phyloP scores from a whole-genome alignment of 23 red algal species.

The Gracilaria domingensis region DNA sequence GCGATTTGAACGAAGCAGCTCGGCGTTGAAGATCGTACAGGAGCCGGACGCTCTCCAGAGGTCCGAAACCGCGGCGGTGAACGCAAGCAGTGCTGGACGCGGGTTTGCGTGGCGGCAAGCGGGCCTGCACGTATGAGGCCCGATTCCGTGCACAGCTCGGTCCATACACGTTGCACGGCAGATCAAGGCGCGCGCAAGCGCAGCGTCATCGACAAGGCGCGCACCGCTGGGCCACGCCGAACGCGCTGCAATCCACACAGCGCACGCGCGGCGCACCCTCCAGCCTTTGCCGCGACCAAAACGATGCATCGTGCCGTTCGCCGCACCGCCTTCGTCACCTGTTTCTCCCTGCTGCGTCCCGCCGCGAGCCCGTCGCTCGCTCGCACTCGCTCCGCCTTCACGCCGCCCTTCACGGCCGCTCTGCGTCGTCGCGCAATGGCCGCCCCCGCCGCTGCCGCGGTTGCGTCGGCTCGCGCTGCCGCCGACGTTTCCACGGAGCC shows the following conservation, averaged over 20 bases:
- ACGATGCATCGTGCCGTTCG: background rate
- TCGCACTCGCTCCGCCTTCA: background rate
- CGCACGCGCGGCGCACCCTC: conserved; percentile 4
- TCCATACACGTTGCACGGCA: conserved; percentile 10
- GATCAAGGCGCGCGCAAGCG: background rate
- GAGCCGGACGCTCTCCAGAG: too few species aligned
- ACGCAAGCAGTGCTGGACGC: too few species aligned
- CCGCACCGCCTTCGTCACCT: conserved; percentile 5
- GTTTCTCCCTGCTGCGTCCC: background rate
- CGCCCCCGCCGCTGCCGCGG: background rate
- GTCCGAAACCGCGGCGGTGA: too few species aligned
- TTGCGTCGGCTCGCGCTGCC: background rate
- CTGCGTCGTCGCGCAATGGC: conserved; percentile 5
- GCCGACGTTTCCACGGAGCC: background rate
- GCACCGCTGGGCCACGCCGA: background rate
- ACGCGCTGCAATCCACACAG: background rate
- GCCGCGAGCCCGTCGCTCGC: background rate
- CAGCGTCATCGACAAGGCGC: background rate
- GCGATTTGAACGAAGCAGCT: too few species aligned
- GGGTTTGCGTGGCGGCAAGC: too few species aligned
- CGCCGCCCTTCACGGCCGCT: background rate
- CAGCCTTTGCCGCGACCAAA: background rate
- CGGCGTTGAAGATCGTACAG: too few species aligned
- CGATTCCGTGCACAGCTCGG: background rate
- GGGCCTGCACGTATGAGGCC: too few species aligned